A percentile compares a stretch with the other conserved stretches of the same genome.
These are phyloP conservation scores for Globisporangium paroecandrum DNA, from an alignment of 352 stramenopile genomes.

Conservation along the genomic window DNA sequence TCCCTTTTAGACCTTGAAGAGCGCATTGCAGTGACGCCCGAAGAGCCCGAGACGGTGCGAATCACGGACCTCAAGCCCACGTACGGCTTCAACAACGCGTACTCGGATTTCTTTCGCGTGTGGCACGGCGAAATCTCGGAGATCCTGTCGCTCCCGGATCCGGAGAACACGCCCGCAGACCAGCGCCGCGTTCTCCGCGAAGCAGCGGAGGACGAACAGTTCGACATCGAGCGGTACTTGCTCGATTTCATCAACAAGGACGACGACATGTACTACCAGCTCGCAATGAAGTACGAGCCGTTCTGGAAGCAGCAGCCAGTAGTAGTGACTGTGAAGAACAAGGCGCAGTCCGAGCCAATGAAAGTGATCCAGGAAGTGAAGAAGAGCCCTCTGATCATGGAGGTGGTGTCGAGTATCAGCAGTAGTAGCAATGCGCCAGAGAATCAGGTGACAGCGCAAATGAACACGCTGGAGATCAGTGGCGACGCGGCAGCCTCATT, in stretches of 20 bases:
- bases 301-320: conserved; percentile 82
- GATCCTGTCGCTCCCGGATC: conserved; percentile 91
- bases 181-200: conserved; percentile 75
- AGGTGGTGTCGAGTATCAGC: conserved; percentile 20
- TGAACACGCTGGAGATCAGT: conserved; percentile 7
- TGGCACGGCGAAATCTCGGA: conserved; percentile 91
- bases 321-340: conserved; percentile 5
- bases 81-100: conserved; percentile 95
- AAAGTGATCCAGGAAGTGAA: background rate
- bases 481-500: conserved; percentile 3
- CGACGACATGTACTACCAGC: conserved; percentile 93
- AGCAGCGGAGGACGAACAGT: conserved; percentile 88
- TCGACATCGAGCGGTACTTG: conserved; percentile 95
- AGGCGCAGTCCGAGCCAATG: background rate
- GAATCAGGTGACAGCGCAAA: conserved; percentile 5
- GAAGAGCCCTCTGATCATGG: conserved; percentile 31
- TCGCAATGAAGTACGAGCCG: conserved; percentile 86
- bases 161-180: conserved; percentile 72
- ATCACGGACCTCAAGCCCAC: conserved; percentile 51
- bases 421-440: background rate
- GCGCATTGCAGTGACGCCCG: conserved; percentile 22
- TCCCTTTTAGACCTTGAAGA: conserved; percentile 59
- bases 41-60: conserved; percentile 20
- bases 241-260: conserved; percentile 88
- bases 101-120: conserved; percentile 90